phyloP scores from a whole-genome alignment of 768 basidiomycete genomes.

The Panus rudis region DNA sequence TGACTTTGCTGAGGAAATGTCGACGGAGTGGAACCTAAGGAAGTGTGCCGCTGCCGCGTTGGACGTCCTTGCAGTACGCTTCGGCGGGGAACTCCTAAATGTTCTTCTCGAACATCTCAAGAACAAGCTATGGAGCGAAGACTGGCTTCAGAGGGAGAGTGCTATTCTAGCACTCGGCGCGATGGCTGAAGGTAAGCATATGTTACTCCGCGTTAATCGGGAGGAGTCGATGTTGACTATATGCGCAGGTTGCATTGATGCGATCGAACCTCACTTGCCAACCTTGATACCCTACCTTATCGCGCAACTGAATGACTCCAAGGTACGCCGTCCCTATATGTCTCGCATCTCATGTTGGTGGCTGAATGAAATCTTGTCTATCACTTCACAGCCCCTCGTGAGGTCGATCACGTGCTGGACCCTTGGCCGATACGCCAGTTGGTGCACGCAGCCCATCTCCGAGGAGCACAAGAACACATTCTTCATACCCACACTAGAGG shows the following conservation, averaged over 20 bases:
- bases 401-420: constrained; percentile 99
- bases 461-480: constrained; percentile 85
- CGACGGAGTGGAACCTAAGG: constrained; percentile 96
- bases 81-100: constrained; percentile 82
- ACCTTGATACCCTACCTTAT: constrained; percentile 91
- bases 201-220: neutral
- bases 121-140: constrained; percentile 85
- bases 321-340: too few species aligned
- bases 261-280: constrained; percentile 91
- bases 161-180: constrained; percentile 94
- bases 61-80: constrained; percentile 93
- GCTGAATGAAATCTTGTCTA: neutral
- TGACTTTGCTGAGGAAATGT: constrained; percentile 94
- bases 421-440: constrained; percentile 95
- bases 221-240: neutral
- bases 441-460: constrained; percentile 82
- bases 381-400: constrained; percentile 69
- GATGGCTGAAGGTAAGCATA: constrained; percentile 86
- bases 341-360: too few species aligned
- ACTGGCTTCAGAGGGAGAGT: constrained; percentile 94
- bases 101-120: constrained; percentile 86
- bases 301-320: constrained; percentile 82
- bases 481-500: constrained; percentile 98
- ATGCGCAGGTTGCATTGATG: constrained; percentile 84
- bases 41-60: constrained; percentile 98